These are phyloP conservation scores for Aquilaria agallochum DNA, from an alignment of 441 rosid species.

Conservation along the genomic window DNA sequence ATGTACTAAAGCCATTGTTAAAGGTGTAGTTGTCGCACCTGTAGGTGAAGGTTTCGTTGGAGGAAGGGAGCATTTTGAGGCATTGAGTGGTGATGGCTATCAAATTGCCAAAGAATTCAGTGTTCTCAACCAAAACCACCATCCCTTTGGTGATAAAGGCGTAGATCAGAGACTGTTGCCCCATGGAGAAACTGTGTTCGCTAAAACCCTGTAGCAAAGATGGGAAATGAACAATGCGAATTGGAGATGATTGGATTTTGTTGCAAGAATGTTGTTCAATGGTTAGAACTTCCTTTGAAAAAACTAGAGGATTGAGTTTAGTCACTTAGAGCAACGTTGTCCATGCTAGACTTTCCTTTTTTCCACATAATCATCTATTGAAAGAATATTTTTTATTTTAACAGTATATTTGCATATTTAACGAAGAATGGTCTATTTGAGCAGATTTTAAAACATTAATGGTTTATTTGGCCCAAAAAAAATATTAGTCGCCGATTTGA, in stretches of 20 bases:
- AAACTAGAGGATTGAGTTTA: too few species aligned
- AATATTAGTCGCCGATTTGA: too few species aligned
- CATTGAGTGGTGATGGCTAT: slow-evolving; percentile 57
- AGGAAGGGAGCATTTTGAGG: slow-evolving; percentile 61
- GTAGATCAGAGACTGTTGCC: slow-evolving; percentile 68
- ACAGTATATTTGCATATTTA: too few species aligned
- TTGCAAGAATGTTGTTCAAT: neutral
- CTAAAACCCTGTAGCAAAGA: slow-evolving; percentile 8
- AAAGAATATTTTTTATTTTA: too few species aligned
- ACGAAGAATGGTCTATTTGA: too few species aligned
- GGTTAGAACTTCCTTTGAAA: slow-evolving; percentile 12
- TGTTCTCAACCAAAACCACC: slow-evolving; percentile 53
- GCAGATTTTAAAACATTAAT: too few species aligned
- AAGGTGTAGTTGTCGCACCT: slow-evolving; percentile 73
- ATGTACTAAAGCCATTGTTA: slow-evolving; percentile 51
- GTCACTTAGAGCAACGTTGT: too few species aligned
- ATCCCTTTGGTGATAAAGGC: slow-evolving; percentile 60
- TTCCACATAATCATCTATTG: too few species aligned
- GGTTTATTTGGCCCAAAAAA: too few species aligned
- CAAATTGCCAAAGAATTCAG: slow-evolving; percentile 66
- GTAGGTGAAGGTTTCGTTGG: slow-evolving; percentile 59
- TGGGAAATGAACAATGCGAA: slow-evolving; percentile 2
- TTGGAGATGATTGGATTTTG: neutral
- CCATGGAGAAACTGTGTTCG: slow-evolving; percentile 6
- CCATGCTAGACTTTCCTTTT: too few species aligned